phyloP scores from a whole-genome alignment of 805 yeast species.

The Starmerella vaccinii region DNA sequence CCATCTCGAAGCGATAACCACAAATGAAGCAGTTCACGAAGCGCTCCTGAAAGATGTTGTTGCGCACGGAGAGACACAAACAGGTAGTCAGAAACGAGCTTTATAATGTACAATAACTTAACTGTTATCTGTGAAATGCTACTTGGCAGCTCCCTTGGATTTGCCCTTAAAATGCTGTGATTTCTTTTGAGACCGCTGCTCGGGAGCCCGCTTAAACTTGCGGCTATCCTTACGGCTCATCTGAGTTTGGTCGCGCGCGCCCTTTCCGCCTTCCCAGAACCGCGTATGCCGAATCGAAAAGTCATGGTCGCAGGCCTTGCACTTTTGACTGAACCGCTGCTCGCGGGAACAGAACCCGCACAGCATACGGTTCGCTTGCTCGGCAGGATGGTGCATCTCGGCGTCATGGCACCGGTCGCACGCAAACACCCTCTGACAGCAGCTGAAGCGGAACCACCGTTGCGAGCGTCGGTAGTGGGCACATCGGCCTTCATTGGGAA shows the following conservation, averaged over 20 bases:
- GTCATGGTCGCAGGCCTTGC: conserved; percentile 32
- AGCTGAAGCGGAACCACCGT: conserved; percentile 37
- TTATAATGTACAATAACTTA: not conserved
- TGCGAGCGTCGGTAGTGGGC: conserved; percentile 34
- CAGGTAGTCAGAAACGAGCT: too few species aligned
- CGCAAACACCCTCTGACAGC: conserved; percentile 36
- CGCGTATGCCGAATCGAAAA: conserved; percentile 31
- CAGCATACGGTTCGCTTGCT: conserved; percentile 34
- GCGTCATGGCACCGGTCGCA: conserved; percentile 37
- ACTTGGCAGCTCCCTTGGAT: conserved; percentile 11
- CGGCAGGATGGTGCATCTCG: conserved; percentile 31
- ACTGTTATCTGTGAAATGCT: not conserved
- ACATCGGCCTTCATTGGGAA: conserved; percentile 35
- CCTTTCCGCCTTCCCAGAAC: conserved; percentile 40
- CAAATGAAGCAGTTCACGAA: too few species aligned
- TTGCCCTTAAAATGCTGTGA: conserved; percentile 21
- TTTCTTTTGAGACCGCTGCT: conserved; percentile 13
- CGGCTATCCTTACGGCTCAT: conserved; percentile 37
- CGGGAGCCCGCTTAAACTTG: conserved; percentile 30
- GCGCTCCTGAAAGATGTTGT: too few species aligned
- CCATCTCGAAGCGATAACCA: too few species aligned
- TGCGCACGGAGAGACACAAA: too few species aligned
- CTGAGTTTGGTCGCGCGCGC: conserved; percentile 33
- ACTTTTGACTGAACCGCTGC: conserved; percentile 32
- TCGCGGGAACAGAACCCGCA: conserved; percentile 37